Base-by-base conservation (phyloP, 2,329 filamentous ascomycete genomes). In the Cladosporium colombiae region DNA sequence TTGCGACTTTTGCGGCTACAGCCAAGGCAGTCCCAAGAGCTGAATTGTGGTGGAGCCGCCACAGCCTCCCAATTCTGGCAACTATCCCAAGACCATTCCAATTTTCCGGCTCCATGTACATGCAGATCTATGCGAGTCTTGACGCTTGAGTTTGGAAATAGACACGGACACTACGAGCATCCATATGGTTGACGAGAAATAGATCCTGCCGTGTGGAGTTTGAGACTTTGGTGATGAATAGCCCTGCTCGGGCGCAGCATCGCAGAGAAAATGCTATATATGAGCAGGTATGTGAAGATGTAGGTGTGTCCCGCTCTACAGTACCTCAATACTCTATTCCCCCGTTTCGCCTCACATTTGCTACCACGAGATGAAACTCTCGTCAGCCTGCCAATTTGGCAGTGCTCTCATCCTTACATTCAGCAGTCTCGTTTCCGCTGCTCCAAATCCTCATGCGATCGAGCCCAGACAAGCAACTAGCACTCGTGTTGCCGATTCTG, bases 401-500 rank as follows among this genome's bases (percentile, higher is more conserved):
- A 44, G 27, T 21, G 25, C 25, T 31, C 13, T 50, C 16, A n/a
- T 60, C n/a, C 25, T 60, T 46, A n/a, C 57, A 11, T 29, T 60
- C 8, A 46, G 37, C 25, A 31, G 31, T 33, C 3, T 60, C 11
- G 16, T 60, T 14, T 29, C 16, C 13, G 57, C 57, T 16, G 31
- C 31, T 23, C 55, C 55, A 40, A 57, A 57, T 5, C 33, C 55
- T 27, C 33, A 35, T 40, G 52, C 52, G 33, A 27, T 55, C 10
- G 31, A 55, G 27, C 27, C n/a, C 1, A 11, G 40, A 46, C 40
- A 46, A 13, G 40, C 27, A 11, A 52, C 23, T 13, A 25, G 13
- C n/a, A 25, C 27, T 29, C 49, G 49, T 29, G 49, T 25, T 14
- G 31, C 23, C 7, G 33, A 68, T 18, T 56, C 73, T 10, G 69